Conservation (phyloP, 2,329 filamentous ascomycete species). For the Pezicula carpinea region DNA sequence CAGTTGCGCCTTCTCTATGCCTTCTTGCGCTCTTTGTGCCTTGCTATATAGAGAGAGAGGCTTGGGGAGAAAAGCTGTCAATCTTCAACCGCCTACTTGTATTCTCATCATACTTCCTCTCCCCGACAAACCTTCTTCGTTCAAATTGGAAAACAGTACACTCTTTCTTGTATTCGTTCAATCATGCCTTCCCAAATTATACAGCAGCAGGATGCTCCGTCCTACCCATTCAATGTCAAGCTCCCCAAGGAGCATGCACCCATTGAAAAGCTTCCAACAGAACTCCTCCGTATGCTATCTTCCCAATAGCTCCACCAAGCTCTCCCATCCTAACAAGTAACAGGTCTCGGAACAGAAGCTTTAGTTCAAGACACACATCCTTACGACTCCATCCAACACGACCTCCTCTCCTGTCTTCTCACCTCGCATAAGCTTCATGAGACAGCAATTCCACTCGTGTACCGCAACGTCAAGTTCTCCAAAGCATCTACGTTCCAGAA, state of each 20-base stretch:
- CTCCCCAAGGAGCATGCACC: constrained; percentile 33
- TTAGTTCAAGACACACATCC: not conserved
- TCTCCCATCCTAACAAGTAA: not conserved
- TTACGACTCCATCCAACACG: constrained; percentile 61
- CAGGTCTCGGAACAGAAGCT: constrained; percentile 1
- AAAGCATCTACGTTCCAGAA: constrained; percentile 78
- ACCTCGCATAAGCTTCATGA: constrained; percentile 66
- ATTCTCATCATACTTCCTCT: too few species aligned
- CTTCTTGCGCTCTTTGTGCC: too few species aligned
- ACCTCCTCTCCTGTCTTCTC: constrained; percentile 63
- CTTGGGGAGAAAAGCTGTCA: too few species aligned
- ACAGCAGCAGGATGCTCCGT: too few species aligned
- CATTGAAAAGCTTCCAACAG: constrained; percentile 62
- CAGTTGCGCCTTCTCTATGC: too few species aligned
- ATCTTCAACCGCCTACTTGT: too few species aligned
- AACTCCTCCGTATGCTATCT: constrained; percentile 58
- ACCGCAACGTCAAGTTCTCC: constrained; percentile 73
- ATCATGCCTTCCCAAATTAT: too few species aligned
- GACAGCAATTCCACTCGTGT: constrained; percentile 67
- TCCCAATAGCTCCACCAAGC: not conserved
- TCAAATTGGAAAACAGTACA: too few species aligned
- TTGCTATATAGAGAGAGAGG: too few species aligned
- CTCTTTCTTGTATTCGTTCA: too few species aligned
- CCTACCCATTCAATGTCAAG: too few species aligned
- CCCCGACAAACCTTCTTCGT: too few species aligned